Percentiles rank a stretch among this genome's conserved stretches.
Conservation (phyloP, 371 early-diverging fungal species). For the Batkoa obscura region DNA sequence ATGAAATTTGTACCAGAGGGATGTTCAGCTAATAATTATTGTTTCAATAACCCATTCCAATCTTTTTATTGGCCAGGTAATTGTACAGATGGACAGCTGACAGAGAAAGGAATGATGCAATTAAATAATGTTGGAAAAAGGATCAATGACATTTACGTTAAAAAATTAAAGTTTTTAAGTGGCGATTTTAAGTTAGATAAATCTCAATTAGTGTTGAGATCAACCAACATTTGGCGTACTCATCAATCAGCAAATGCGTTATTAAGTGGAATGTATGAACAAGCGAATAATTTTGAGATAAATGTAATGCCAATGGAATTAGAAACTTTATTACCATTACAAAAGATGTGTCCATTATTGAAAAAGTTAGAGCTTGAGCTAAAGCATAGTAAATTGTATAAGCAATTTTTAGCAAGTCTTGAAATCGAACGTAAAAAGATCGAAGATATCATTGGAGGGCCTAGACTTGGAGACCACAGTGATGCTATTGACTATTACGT, state of each 20-base stretch:
- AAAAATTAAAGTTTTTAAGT: slow-evolving; percentile 20
- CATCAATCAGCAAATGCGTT: slow-evolving; percentile 26
- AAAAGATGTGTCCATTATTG: slow-evolving; percentile 19
- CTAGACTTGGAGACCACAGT: slow-evolving; percentile 8
- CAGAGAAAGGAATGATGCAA: slow-evolving; percentile 24
- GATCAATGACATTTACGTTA: slow-evolving; percentile 26
- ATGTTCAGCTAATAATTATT: not conserved
- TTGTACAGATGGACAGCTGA: slow-evolving; percentile 25
- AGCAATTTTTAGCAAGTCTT: slow-evolving; percentile 12
- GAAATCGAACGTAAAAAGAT: slow-evolving; percentile 10
- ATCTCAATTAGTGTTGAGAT: slow-evolving; percentile 7
- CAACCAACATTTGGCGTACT: slow-evolving; percentile 25
- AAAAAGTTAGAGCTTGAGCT: slow-evolving; percentile 8
- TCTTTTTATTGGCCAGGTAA: slow-evolving; percentile 9
- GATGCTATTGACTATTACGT: slow-evolving; percentile 17
- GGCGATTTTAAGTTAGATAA: not conserved
- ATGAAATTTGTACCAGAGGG: not conserved
- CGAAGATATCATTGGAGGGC: slow-evolving; percentile 12
- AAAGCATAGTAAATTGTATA: slow-evolving; percentile 10
- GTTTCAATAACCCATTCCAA: not conserved
- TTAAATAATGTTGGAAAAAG: slow-evolving; percentile 21
- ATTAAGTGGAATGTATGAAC: slow-evolving; percentile 22
- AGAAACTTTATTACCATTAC: slow-evolving; percentile 25
- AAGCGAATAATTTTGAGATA: slow-evolving; percentile 15
- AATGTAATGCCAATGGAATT: slow-evolving; percentile 18